A percentile compares a stretch with the other conserved stretches of the same genome.
Conservation (phyloP, 1,284 basidiomycete genomes). For the Trichosporon asahii region DNA sequence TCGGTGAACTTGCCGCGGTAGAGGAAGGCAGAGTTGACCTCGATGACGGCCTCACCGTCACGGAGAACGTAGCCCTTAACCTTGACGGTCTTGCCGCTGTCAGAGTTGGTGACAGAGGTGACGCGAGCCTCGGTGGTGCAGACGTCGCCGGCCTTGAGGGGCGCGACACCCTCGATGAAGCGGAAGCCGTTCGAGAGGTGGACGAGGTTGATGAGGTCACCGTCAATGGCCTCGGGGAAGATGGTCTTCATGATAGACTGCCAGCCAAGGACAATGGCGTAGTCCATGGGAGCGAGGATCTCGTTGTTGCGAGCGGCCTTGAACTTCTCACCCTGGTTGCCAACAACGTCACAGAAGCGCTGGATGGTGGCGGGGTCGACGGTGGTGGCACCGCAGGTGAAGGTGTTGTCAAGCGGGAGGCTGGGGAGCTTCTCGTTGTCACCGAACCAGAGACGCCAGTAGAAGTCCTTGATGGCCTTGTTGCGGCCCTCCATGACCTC, state of each 20-base stretch:
- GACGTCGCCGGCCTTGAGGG: conserved; percentile 78
- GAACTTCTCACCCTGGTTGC: conserved; percentile 88
- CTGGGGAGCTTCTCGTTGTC: conserved; percentile 70
- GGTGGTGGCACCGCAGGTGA: conserved; percentile 75
- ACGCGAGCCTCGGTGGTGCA: conserved; percentile 88
- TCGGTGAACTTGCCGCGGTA: conserved; percentile 93
- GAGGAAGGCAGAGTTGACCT: conserved; percentile 92
- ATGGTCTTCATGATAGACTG: conserved; percentile 96
- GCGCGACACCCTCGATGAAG: conserved; percentile 70
- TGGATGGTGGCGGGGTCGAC: conserved; percentile 75
- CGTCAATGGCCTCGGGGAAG: conserved; percentile 86
- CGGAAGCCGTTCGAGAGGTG: conserved; percentile 97
- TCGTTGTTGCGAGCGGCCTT: conserved; percentile 65
- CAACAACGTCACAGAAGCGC: conserved; percentile 87
- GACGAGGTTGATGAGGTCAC: conserved; percentile 90
- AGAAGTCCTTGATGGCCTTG: conserved; percentile 88
- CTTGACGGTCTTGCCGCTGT: conserved; percentile 89
- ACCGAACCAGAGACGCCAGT: conserved; percentile 96
- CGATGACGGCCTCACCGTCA: conserved; percentile 73
- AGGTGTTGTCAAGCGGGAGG: conserved; percentile 69
- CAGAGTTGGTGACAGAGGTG: conserved; percentile 82
- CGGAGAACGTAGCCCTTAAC: conserved; percentile 83
- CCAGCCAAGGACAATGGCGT: conserved; percentile 97
- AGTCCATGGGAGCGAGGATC: conserved; percentile 93
- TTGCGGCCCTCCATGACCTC: conserved; percentile 83